A percentile compares a stretch with the other conserved stretches of the same genome.
phyloP scores from a whole-genome alignment of 2,329 filamentous ascomycete species.

The Epichloe scottii region DNA sequence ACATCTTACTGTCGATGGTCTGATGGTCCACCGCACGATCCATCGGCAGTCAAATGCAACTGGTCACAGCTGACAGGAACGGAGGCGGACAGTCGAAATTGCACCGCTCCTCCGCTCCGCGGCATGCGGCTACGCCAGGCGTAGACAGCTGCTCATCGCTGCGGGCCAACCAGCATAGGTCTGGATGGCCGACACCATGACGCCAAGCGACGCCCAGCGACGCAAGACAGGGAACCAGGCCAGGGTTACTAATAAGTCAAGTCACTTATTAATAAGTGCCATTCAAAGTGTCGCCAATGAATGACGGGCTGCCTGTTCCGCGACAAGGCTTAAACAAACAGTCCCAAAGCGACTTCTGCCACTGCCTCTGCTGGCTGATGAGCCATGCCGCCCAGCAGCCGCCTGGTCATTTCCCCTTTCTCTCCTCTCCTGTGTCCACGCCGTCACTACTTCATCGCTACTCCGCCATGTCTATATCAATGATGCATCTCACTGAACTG shows the following conservation, averaged over 20 bases:
- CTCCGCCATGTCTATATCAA: no score
- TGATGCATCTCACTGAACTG: no score
- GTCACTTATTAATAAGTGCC: no score
- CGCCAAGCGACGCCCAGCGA: background rate
- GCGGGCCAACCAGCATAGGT: background rate
- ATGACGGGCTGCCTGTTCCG: background rate
- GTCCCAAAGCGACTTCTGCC: background rate
- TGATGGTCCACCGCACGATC: conserved; percentile 1
- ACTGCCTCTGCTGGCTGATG: background rate
- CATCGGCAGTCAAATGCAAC: conserved; percentile 2
- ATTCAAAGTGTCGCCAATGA: background rate
- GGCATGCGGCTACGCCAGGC: background rate
- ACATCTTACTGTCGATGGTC: background rate
- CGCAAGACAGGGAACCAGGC: background rate
- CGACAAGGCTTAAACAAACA: background rate
- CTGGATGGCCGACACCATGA: background rate
- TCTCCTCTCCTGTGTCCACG: no score
- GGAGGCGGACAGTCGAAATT: conserved; percentile 16
- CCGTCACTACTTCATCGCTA: no score
- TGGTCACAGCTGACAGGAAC: conserved; percentile 7
- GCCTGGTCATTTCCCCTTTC: no score
- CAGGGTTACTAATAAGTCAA: no score
- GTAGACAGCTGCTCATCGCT: background rate
- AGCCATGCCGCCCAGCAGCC: no score
- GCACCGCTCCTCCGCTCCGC: conserved; percentile 17